These are phyloP conservation scores for Xylaria hypoxylon DNA, from an alignment of 2,329 filamentous ascomycete genomes.

Conservation along the genomic window DNA sequence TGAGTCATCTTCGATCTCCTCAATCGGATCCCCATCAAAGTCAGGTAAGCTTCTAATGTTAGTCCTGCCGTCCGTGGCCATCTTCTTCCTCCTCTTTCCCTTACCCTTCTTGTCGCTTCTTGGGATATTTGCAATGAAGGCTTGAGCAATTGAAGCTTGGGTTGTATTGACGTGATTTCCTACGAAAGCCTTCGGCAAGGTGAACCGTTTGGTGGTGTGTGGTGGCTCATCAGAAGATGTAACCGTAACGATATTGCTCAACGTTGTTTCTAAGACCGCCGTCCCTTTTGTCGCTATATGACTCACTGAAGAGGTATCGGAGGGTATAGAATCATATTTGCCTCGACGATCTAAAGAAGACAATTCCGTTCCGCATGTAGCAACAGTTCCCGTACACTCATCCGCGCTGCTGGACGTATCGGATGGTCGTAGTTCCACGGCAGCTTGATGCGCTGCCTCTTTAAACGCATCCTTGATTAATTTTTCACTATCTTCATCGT, in stretches of 20 bases:
- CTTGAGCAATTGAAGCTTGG: background rate
- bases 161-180: constrained; percentile 42
- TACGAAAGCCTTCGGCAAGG: constrained; percentile 45
- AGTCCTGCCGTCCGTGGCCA: constrained; percentile 44
- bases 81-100: constrained; percentile 37
- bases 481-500: constrained; percentile 43
- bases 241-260: constrained; percentile 40
- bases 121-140: background rate
- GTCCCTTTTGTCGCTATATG: constrained; percentile 42
- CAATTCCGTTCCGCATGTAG: constrained; percentile 32
- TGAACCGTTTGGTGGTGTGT: constrained; percentile 38
- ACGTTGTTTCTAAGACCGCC: constrained; percentile 29
- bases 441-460: constrained; percentile 46
- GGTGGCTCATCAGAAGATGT: constrained; percentile 35
- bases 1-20: constrained; percentile 42
- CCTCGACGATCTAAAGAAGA: background rate
- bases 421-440: constrained; percentile 45
- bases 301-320: constrained; percentile 34
- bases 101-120: constrained; percentile 2
- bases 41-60: constrained; percentile 48
- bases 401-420: constrained; percentile 32
- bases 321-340: constrained; percentile 9
- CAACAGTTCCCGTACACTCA: constrained; percentile 28
- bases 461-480: constrained; percentile 42
- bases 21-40: constrained; percentile 49